Evolutionary conservation across 192 early-diverging fungal species (phyloP).

Genomic region (Backusella sp.): DNA sequence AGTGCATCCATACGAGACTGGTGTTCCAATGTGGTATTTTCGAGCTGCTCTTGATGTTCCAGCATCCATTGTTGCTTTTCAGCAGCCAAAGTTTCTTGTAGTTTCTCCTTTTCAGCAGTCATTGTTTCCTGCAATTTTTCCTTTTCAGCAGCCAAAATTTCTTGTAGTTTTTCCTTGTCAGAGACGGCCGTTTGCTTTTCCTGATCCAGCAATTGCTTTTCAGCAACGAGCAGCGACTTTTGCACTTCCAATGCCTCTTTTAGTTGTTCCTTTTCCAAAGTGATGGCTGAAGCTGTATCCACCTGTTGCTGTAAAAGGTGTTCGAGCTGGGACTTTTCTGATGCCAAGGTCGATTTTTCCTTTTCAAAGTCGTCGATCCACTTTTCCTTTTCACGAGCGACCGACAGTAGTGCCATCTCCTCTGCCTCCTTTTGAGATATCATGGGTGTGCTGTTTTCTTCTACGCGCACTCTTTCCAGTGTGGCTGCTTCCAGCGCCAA

Average conservation of each 20-base stretch:
- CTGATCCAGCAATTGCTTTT: not conserved
- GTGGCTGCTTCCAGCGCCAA: not conserved
- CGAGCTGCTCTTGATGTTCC: not conserved
- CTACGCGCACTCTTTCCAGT: not conserved
- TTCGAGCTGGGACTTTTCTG: not conserved
- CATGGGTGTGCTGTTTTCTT: not conserved
- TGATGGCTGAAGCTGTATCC: not conserved
- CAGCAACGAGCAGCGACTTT: not conserved
- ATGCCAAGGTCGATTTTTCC: not conserved
- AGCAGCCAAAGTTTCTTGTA: not conserved
- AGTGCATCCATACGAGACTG: not conserved
- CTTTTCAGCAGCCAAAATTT: constrained; percentile 8
- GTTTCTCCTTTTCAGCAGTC: not conserved
- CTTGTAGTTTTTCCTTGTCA: not conserved
- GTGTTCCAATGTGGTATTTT: not conserved
- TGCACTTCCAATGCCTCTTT: constrained; percentile 1
- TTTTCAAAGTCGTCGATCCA: not conserved
- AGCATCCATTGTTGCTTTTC: not conserved
- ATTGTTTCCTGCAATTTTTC: not conserved
- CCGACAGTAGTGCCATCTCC: not conserved
- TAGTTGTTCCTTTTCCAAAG: not conserved
- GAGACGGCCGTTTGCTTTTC: not conserved
- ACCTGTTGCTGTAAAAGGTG: not conserved
- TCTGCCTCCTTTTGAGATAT: not conserved
- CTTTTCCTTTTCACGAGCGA: not conserved